Base-by-base conservation (phyloP, 2,329 filamentous ascomycete genomes). In the Aspergillus neoniger region DNA sequence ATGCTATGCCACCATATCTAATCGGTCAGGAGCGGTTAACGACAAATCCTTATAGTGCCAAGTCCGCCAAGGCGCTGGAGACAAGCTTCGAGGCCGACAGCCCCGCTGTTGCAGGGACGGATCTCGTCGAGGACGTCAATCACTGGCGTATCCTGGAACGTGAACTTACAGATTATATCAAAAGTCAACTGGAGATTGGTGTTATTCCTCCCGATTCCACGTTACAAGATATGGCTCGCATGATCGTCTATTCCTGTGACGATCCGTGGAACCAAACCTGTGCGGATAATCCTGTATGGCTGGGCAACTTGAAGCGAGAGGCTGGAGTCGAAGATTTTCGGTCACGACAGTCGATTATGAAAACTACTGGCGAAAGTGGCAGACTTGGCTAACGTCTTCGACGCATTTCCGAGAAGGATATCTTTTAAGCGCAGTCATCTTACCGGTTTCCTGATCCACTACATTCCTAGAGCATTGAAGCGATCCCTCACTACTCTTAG, bases 1-100 rank as follows among this genome's bases (percentile, higher is more conserved):
- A 76, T 53, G 70, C 73, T 17, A 70, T 76, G 19, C 73, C 74
- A 5, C 71, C 73, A 21, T 76, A 72, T 57, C 59, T 76, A 5
- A 74, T 76, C 43, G 73, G 66, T 7, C 63, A 72, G 43, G 73
- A 75, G 57, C 60, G 56, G 3, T 25, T 32, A 5, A 59, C 60
- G 2, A 50, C 58, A 44, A 57, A 62, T 7, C 60, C 60, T 1
- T 62, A 52, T 38, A 44, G 17, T 12, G 41, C 41, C 17, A 21
- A 23, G 3, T 55, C 39, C 21, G 38, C 55, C 15, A 59, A n/a
- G 9, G 38, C n/a, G 25, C 21, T 41, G 4, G 17, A 47, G 21
- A 21, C 14, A 21, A 47, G 15, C 17, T 36, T 4, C 32, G 56
- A 51, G 23, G 50, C 47, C 25, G 44, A 28, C 5, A 23, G 38